phyloP scores from a whole-genome alignment of 495 filamentous ascomycete genomes.

The Collariella sp. region DNA sequence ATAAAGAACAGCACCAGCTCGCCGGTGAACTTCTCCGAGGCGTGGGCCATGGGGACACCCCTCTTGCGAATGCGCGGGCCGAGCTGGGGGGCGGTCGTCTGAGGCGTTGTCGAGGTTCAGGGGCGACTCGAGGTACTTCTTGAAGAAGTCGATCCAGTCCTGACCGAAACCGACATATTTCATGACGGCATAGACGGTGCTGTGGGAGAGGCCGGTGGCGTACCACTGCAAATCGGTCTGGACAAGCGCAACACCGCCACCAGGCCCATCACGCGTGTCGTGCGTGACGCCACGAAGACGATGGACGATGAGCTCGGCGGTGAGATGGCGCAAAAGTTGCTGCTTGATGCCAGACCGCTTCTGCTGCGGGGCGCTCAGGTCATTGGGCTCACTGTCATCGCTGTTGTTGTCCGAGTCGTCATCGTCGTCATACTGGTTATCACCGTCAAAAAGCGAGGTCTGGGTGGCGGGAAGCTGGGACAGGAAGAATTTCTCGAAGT shows the following conservation, averaged over 20 bases:
- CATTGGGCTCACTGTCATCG: not conserved
- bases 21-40: conserved; percentile 51
- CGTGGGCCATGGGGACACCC: conserved; percentile 56
- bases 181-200: conserved; percentile 48
- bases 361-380: not conserved
- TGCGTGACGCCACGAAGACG: conserved; percentile 28
- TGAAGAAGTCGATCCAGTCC: conserved; percentile 55
- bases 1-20: conserved; percentile 58
- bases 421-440: conserved; percentile 20
- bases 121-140: conserved; percentile 51
- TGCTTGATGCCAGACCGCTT: conserved; percentile 43
- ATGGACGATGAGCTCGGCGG: conserved; percentile 51
- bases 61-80: conserved; percentile 40
- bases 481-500: conserved; percentile 34
- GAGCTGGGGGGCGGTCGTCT: conserved; percentile 24
- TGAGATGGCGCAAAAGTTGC: conserved; percentile 48
- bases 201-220: conserved; percentile 52
- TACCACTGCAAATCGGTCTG: conserved; percentile 55
- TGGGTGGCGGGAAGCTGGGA: conserved; percentile 43
- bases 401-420: conserved; percentile 7
- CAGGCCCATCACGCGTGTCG: conserved; percentile 17
- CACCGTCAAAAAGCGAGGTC: conserved; percentile 23
- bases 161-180: conserved; percentile 53
- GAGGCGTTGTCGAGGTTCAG: conserved; percentile 50
- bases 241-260: conserved; percentile 50